phyloP scores from a whole-genome alignment of 2,329 filamentous ascomycete species.

The Ophiocordyceps camponoti-rufipedis region DNA sequence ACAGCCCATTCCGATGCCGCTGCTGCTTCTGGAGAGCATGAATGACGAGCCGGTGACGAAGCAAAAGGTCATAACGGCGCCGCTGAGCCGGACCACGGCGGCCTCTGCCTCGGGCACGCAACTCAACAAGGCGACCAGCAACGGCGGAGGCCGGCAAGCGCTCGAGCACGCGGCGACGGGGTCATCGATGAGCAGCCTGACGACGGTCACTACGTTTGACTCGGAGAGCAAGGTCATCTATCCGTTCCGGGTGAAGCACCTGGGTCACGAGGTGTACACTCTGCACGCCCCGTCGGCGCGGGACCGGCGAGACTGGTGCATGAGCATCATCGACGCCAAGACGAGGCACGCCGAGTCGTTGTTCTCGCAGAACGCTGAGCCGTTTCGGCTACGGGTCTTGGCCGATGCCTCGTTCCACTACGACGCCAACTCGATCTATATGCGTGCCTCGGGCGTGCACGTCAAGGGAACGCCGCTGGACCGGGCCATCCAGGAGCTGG shows the following conservation, averaged over 20 bases:
- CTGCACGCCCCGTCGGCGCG: constrained; percentile 65
- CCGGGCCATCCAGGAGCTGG: constrained; percentile 75
- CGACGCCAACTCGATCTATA: constrained; percentile 40
- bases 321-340: constrained; percentile 88
- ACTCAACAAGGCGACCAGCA: constrained; percentile 35
- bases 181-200: constrained; percentile 41
- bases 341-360: constrained; percentile 79
- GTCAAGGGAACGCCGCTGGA: constrained; percentile 87
- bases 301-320: constrained; percentile 74
- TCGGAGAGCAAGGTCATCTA: constrained; percentile 72
- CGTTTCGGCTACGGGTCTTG: constrained; percentile 79
- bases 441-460: constrained; percentile 47
- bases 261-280: constrained; percentile 85
- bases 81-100: constrained; percentile 39
- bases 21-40: constrained; percentile 79
- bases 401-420: constrained; percentile 84
- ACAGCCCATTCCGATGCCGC: constrained; percentile 83
- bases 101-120: constrained; percentile 40
- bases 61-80: constrained; percentile 53
- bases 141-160: constrained; percentile 33
- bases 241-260: constrained; percentile 88
- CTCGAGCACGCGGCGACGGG: constrained; percentile 52
- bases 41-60: constrained; percentile 85
- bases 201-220: constrained; percentile 35
- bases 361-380: constrained; percentile 84